Percentiles rank a stretch among this genome's conserved stretches.
phyloP scores from a whole-genome alignment of 2,329 filamentous ascomycete species.

The Pyrenophora graminea region DNA sequence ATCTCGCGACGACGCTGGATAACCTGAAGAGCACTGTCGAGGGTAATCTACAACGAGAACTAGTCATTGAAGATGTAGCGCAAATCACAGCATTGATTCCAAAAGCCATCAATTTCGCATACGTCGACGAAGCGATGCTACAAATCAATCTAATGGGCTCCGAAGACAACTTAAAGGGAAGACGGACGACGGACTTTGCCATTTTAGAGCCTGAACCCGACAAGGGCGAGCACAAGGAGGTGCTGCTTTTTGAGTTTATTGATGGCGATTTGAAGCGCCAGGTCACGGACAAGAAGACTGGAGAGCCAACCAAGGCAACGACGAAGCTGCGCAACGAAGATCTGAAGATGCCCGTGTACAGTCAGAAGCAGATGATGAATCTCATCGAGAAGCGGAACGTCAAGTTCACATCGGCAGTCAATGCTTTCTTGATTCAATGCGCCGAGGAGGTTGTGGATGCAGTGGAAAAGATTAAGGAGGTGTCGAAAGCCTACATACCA shows the following conservation, averaged over 20 bases:
- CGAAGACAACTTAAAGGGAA: slow-evolving; percentile 67
- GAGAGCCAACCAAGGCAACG: slow-evolving; percentile 69
- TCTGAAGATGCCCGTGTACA: slow-evolving; percentile 88
- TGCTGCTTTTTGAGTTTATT: slow-evolving; percentile 88
- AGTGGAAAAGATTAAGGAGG: slow-evolving; percentile 64
- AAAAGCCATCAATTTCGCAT: slow-evolving; percentile 77
- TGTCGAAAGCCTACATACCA: slow-evolving; percentile 67
- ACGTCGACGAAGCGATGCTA: slow-evolving; percentile 82
- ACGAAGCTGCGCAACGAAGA: slow-evolving; percentile 75
- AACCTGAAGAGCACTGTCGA: slow-evolving; percentile 86
- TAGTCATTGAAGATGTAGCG: slow-evolving; percentile 79
- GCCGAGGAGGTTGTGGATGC: slow-evolving; percentile 68
- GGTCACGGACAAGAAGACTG: slow-evolving; percentile 71
- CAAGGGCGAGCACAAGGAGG: slow-evolving; percentile 61
- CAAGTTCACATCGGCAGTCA: slow-evolving; percentile 79
- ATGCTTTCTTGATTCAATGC: slow-evolving; percentile 76
- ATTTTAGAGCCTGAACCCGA: slow-evolving; percentile 44
- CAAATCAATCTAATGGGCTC: slow-evolving; percentile 77
- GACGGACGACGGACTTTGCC: slow-evolving; percentile 54
- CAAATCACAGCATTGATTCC: slow-evolving; percentile 79
- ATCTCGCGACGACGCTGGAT: slow-evolving; percentile 88
- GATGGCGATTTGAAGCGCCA: slow-evolving; percentile 89
- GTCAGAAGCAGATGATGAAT: slow-evolving; percentile 86
- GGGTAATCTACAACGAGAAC: slow-evolving; percentile 71
- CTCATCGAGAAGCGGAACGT: slow-evolving; percentile 87